Evolutionary conservation across 1,139 yeast species (phyloP).

Genomic region (Blastobotrys proliferans): DNA sequence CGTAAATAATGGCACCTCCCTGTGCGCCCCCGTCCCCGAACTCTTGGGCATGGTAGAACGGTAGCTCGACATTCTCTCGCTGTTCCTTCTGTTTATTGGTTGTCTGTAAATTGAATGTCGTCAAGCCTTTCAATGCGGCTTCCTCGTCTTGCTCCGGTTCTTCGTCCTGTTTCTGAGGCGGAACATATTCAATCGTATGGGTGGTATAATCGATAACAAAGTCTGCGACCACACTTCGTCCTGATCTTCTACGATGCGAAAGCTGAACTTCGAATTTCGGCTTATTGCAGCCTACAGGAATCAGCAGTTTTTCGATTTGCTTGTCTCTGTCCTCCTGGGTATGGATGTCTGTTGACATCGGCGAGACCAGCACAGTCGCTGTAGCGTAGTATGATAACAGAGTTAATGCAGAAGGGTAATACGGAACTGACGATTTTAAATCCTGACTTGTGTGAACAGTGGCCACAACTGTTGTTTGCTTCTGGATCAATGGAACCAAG

Average conservation of each 20-base stretch:
- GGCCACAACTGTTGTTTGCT: constrained; percentile 53
- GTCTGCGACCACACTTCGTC: constrained; percentile 60
- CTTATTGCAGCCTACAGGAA: constrained; percentile 53
- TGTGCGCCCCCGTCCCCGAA: constrained; percentile 63
- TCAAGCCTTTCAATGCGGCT: constrained; percentile 58
- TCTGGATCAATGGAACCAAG: constrained; percentile 52
- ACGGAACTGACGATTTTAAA: constrained; percentile 8
- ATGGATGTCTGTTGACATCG: constrained; percentile 32
- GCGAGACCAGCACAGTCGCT: constrained; percentile 57
- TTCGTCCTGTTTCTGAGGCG: constrained; percentile 26
- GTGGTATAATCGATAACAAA: constrained; percentile 48
- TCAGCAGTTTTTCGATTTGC: constrained; percentile 40
- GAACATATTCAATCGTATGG: constrained; percentile 49
- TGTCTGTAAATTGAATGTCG: constrained; percentile 82
- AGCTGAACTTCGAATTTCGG: constrained; percentile 47
- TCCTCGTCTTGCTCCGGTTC: constrained; percentile 38
- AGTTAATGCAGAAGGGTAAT: constrained; percentile 50
- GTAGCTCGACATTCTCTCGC: constrained; percentile 80
- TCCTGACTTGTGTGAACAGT: constrained; percentile 45
- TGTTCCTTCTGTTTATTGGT: constrained; percentile 72
- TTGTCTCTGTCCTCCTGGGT: constrained; percentile 51
- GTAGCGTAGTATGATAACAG: constrained; percentile 67
- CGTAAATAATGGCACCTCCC: constrained; percentile 80
- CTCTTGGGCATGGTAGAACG: constrained; percentile 82
- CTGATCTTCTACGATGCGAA: constrained; percentile 76